These are phyloP conservation scores for Fusarium begoniae DNA, from an alignment of 2,329 filamentous ascomycete species.

Conservation along the genomic window DNA sequence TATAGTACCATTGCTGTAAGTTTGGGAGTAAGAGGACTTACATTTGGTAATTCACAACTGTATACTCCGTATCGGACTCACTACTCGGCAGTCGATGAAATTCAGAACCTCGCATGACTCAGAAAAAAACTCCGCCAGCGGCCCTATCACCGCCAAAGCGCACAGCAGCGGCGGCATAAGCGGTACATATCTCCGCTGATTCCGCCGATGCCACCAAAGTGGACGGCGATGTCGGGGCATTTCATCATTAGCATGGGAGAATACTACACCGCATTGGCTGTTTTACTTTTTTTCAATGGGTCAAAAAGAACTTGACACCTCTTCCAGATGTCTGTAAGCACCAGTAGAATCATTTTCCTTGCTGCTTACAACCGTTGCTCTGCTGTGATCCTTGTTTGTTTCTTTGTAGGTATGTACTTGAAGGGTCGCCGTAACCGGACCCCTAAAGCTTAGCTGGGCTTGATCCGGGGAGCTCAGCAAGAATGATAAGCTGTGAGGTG, in stretches of 20 bases:
- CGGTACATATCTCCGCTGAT: background rate
- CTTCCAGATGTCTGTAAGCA: slow-evolving; percentile 20
- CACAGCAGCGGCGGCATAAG: slow-evolving; percentile 7
- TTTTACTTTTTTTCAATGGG: slow-evolving; percentile 15
- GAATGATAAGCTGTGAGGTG: slow-evolving; percentile 7
- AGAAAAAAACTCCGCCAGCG: slow-evolving; percentile 20
- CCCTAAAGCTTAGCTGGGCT: slow-evolving; percentile 28
- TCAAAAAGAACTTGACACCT: slow-evolving; percentile 5
- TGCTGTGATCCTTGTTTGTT: background rate
- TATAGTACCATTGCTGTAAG: background rate
- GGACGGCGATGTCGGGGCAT: slow-evolving; percentile 13
- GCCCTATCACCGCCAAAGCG: slow-evolving; percentile 17
- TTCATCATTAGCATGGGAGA: slow-evolving; percentile 8
- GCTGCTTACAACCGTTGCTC: slow-evolving; percentile 19
- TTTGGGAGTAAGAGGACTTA: background rate
- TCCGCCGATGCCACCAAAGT: background rate
- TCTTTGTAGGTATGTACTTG: background rate
- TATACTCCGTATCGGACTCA: background rate
- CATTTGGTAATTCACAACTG: background rate
- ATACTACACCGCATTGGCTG: slow-evolving; percentile 7
- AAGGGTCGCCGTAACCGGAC: slow-evolving; percentile 20
- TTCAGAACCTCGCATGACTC: slow-evolving; percentile 25
- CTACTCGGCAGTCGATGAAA: background rate
- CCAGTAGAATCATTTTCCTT: slow-evolving; percentile 22
- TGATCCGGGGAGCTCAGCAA: slow-evolving; percentile 29